Conservation (phyloP, 1,139 yeast species). For the Suhomyces bribrorum region DNA sequence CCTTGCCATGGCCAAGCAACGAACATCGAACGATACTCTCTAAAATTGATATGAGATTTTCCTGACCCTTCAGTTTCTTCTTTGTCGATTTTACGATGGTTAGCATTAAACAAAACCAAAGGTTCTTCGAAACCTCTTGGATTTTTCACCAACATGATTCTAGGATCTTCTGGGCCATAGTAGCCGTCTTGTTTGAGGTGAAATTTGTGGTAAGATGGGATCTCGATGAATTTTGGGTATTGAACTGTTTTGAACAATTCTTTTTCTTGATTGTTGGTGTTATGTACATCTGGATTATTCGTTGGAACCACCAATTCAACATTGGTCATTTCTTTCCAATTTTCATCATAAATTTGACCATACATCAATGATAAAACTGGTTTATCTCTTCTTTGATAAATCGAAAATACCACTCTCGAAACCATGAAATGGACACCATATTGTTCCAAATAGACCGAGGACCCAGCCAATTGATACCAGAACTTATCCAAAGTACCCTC, state of each 20-base stretch:
- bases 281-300: conserved; percentile 11
- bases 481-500: conserved; percentile 29
- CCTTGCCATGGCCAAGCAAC: conserved; percentile 42
- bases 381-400: conserved; percentile 28
- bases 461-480: conserved; percentile 42
- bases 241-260: conserved; percentile 15
- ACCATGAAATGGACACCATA: conserved; percentile 43
- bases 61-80: conserved; percentile 18
- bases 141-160: conserved; percentile 35
- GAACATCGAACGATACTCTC: conserved; percentile 32
- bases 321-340: conserved; percentile 47
- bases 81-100: conserved; percentile 26
- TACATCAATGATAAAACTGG: conserved; percentile 41
- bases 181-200: conserved; percentile 21
- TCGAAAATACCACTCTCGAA: conserved; percentile 35
- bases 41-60: conserved; percentile 3
- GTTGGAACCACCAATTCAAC: conserved; percentile 36
- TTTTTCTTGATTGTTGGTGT: neutral
- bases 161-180: conserved; percentile 48
- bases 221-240: conserved; percentile 35
- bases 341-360: conserved; percentile 45
- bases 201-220: conserved; percentile 36
- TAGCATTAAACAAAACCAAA: conserved; percentile 33
- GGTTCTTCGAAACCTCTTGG: conserved; percentile 39
- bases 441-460: conserved; percentile 42